These are phyloP conservation scores for Conticribra weissflogii DNA, from an alignment of 108 stramenopile species.

Conservation along the genomic window DNA sequence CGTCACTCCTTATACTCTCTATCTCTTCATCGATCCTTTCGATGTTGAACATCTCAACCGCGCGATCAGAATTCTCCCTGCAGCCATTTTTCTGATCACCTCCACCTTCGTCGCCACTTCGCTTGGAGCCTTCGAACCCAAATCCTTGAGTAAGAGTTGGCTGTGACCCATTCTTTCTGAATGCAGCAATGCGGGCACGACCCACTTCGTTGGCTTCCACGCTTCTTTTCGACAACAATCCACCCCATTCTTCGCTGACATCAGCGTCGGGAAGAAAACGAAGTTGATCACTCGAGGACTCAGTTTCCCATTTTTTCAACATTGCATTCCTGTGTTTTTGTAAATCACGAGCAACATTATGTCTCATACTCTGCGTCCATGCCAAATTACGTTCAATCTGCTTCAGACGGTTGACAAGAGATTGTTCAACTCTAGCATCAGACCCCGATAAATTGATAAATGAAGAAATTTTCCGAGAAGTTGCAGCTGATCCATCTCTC, in stretches of 20 bases:
- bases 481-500: conserved; percentile 21
- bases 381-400: conserved; percentile 38
- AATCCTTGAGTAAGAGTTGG: conserved; percentile 32
- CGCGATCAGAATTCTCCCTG: neutral
- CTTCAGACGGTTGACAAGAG: conserved; percentile 35
- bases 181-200: conserved; percentile 10
- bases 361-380: conserved; percentile 28
- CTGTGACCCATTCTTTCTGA: conserved; percentile 32
- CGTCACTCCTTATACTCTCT: neutral
- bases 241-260: conserved; percentile 18
- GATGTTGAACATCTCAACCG: neutral
- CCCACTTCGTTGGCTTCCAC: conserved; percentile 10
- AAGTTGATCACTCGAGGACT: conserved; percentile 10
- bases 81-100: too few species aligned
- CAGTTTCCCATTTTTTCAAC: conserved; percentile 30
- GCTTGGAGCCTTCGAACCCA: too few species aligned
- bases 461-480: conserved; percentile 12
- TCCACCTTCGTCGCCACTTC: too few species aligned
- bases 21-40: neutral
- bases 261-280: conserved; percentile 39
- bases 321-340: conserved; percentile 32
- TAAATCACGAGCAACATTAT: conserved; percentile 30
- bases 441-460: conserved; percentile 26
- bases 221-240: neutral
- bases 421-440: conserved; percentile 38